Conservation (phyloP, 805 yeast genomes). For the Kockiozyma suomiensis region DNA sequence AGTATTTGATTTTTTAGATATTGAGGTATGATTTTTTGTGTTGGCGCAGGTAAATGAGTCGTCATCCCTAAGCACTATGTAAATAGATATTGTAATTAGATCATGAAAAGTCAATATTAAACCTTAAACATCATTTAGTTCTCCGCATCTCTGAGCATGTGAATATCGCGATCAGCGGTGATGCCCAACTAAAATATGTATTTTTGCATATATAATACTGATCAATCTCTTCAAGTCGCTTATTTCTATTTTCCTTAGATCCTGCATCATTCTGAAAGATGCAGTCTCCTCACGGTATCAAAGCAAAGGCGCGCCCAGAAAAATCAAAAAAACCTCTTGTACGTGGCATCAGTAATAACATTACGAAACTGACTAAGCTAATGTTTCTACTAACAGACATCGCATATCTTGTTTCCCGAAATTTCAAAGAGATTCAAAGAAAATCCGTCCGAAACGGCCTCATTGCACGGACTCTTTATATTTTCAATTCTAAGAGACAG, state of each 20-base stretch:
- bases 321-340: constrained; percentile 12
- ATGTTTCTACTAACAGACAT: constrained; percentile 4
- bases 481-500: constrained; percentile 19
- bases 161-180: not conserved
- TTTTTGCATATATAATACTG: no score
- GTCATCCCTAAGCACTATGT: no score
- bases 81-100: no score
- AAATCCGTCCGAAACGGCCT: constrained; percentile 5
- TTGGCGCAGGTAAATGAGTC: no score
- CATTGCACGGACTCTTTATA: constrained; percentile 23
- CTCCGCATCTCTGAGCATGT: not conserved
- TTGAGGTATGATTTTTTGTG: no score
- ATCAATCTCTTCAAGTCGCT: not conserved
- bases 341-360: not conserved
- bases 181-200: no score
- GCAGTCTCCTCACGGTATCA: constrained; percentile 23
- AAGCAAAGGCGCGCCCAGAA: constrained; percentile 1
- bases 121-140: no score
- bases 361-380: not conserved
- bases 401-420: constrained; percentile 24
- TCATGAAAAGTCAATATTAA: no score
- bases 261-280: not conserved
- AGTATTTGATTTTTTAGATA: no score
- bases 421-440: constrained; percentile 14
- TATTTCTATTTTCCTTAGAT: not conserved